Base-by-base conservation (phyloP, 331 rosid species). In the Prunus yedoensis region DNA sequence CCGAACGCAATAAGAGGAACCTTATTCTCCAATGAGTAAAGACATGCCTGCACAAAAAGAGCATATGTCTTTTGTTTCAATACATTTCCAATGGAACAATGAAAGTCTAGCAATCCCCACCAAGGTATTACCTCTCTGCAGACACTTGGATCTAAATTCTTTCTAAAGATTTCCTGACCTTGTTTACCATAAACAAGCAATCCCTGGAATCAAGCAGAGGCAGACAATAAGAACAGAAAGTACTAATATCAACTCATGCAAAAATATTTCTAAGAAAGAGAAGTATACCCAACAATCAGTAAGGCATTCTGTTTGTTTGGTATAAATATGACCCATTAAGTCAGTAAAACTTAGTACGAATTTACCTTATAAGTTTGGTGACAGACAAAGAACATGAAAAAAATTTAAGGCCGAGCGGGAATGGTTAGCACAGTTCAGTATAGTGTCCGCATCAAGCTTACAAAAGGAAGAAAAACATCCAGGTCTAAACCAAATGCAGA, bases 141-240 rank as follows among this genome's bases (percentile, higher is more conserved):
- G 77, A 94, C 77, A 54, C 68, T 57, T 76, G 81, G 89, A 79
- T 92, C 97, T 83, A 94, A 90, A 85, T 80, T 92, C 83, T 84
- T 82, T 76, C 91, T 86, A 84, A 84, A 90, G 79, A 94, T 92
- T 88, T 94, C 93, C 83, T 13, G 90, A 53, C 99, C 99, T 82
- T 88, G 90, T 88, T 83, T 86, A 50, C 99, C 99, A 79, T 90
- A 94, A 77, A 94, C 97, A 76, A 94, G 95, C 82, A 92, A 83
- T 57, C 99, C 97, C 99, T 94, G 88, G 65, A 85, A 87, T 70
- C 82, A 89, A 65, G 81, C 28, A 62, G 76, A 58, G 68, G 72
- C 41, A 77, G 73, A 64, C 66, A n/a, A 43, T 77, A 54, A 66
- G 84, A 57, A 47, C 14, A 70, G 25, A 10, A 43, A 9, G 54